Evolutionary conservation across 2,329 filamentous ascomycete genomes (phyloP), one percentile per base, ranked within the genome.

Genomic region (Alternaria sp.): DNA sequence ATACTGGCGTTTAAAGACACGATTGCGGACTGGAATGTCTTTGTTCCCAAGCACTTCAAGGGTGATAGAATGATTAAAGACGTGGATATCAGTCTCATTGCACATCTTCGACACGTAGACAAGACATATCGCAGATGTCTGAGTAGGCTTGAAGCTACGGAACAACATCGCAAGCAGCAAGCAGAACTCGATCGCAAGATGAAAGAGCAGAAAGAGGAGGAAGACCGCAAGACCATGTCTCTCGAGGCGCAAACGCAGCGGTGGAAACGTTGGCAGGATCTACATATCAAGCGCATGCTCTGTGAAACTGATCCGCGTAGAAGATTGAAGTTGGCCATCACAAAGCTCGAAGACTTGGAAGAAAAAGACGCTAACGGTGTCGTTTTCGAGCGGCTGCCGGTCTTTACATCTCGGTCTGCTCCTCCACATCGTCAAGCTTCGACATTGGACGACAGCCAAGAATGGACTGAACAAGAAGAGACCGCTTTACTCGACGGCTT

Each of bases 291-390:
- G 8, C 71, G 77, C 28, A 64, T 73, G 63, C 45, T 60, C 14
- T 73, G 63, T 27, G 76, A 78, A 53, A 65, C 69, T 3, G 66
- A 73, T 38, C 27, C 48, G 7, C 10, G 12, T 4, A 60, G 60
- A 38, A 61, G 65, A n/a, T 48, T 41, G 12, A 51, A 48, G 25
- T 50, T 73, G 5, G 45, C 54, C 6, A 66, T 69, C 8, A 50
- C 57, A 5, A 63, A 61, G 9, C 51, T 67, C n/a, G 57, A 65
- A 4, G 61, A 70, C 20, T 2, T 61, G 4, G 68, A 66, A 4
- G 75, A 79, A 18, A 60, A 66, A 25, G 81, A 83, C 50, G 74
- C 77, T 0, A 79, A 82, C 54, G 82, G 81, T 6, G 30, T 72
- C 0, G 55, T 55, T 0, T 81, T 83, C 50, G 75, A 80, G 51